Base-by-base conservation (phyloP, 768 basidiomycete genomes). In the Boletus sp. region DNA sequence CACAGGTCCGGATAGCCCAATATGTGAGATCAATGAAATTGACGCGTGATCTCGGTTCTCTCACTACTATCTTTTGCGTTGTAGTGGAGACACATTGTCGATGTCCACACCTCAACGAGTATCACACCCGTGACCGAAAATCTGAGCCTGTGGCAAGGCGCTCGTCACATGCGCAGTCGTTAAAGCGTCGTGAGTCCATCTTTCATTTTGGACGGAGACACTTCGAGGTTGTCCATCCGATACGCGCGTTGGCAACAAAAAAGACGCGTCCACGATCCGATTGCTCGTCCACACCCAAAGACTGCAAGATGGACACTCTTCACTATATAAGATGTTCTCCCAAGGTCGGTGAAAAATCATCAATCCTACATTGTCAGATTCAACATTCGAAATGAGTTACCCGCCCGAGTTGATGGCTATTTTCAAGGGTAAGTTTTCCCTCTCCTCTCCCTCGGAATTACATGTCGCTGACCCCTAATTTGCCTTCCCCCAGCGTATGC, bases 271-370 rank as follows among this genome's bases (percentile, higher is more conserved):
- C 45, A 55, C 54, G 20, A 15, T 20, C 45, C 28, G 45, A 37
- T 44, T 12, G 20, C 4, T 45, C 40, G 12, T 36, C 63, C 56
- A 61, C 52, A 44, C 29, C 7, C 14, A 20, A 17, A 30, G n/a
- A 14, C 29, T 4, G 18, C 20, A 60, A 18, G 47, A 35, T 55
- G 56, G 53, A 50, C 46, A 7, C 11, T 28, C 37, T 7, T 46
- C n/a, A 5, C 2, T 24, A 28, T 62, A 65, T 65, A 62, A 62
- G 4, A 39, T 39, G 17, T 17, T 20, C 37, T 29, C 3, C 40
- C 17, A 44, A 56, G 29, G 59, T 61, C 18, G 35, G 51, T 42
- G 50, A 24, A 52, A 46, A 6, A 39, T 7, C 56, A 57, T 44
- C 46, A 37, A 9, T 45, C 17, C 54, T 33, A 37, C 54, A 24